A percentile compares a stretch with the other conserved stretches of the same genome.
phyloP scores from a whole-genome alignment of 2,329 filamentous ascomycete species.

The Sporothrix schenckii region DNA sequence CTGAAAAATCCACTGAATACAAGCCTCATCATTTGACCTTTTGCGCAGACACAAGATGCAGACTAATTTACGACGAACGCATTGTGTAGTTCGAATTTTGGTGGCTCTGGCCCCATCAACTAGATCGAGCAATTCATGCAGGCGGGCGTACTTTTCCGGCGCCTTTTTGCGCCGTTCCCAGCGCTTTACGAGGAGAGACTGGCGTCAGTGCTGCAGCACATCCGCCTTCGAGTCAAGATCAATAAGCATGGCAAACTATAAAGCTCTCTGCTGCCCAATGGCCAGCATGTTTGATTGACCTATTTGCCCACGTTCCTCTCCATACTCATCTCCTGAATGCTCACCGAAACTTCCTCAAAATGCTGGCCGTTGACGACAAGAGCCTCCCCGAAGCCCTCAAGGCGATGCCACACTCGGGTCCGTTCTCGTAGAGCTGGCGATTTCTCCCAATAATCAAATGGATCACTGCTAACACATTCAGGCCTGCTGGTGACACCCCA shows the following conservation, averaged over 20 bases:
- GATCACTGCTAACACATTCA: background rate
- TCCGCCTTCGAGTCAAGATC: background rate
- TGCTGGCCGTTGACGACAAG: conserved; percentile 18
- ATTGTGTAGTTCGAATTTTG: background rate
- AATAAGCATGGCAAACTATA: background rate
- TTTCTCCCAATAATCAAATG: background rate
- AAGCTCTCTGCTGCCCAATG: background rate
- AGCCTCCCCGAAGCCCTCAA: conserved; percentile 7
- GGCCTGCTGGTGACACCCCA: conserved; percentile 16
- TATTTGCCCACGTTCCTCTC: background rate
- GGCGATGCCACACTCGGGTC: conserved; percentile 15
- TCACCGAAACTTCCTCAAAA: background rate
- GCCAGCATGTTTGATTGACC: background rate
- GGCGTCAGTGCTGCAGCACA: background rate
- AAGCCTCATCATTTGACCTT: background rate
- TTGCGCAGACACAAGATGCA: background rate
- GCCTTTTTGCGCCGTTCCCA: background rate
- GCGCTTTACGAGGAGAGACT: background rate
- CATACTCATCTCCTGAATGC: background rate
- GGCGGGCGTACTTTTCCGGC: conserved; percentile 12
- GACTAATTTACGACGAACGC: background rate
- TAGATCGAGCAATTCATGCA: conserved; percentile 1
- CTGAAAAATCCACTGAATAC: background rate
- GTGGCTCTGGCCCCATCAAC: background rate
- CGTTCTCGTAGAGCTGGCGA: background rate